Evolutionary conservation across 768 basidiomycete species (phyloP).

Genomic region (Gyrodon lividus): DNA sequence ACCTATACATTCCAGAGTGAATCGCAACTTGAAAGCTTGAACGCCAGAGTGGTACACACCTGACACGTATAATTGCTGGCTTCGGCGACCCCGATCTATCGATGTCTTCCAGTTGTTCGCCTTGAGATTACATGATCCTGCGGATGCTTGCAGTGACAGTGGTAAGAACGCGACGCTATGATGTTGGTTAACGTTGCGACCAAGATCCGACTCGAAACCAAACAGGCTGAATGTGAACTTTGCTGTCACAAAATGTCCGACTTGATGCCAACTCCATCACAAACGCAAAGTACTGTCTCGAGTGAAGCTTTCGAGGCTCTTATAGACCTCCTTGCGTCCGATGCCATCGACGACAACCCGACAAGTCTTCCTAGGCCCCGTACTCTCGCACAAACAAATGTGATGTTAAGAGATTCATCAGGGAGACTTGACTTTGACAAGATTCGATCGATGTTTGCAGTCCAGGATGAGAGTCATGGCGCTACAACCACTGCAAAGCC

Average conservation of each 20-base stretch:
- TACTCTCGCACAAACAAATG: conserved; percentile 1
- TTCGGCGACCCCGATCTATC: too few relatives aligned
- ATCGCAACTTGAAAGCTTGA: too few relatives aligned
- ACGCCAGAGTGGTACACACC: too few relatives aligned
- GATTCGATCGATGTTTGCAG: conserved; percentile 28
- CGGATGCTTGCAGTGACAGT: too few relatives aligned
- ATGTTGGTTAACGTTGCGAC: too few relatives aligned
- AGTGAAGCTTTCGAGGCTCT: conserved; percentile 26
- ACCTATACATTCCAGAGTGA: too few relatives aligned
- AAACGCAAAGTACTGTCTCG: conserved; percentile 14
- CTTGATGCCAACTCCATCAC: conserved; percentile 24
- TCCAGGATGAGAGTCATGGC: conserved; percentile 9
- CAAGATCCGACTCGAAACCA: too few relatives aligned
- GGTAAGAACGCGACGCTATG: too few relatives aligned
- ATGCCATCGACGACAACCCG: conserved; percentile 19
- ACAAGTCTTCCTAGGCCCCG: neutral
- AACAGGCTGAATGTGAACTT: too few relatives aligned
- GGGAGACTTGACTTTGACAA: conserved; percentile 33
- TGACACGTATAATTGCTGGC: too few relatives aligned
- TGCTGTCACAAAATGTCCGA: conserved; percentile 18
- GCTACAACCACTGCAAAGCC: neutral
- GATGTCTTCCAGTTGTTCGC: too few relatives aligned
- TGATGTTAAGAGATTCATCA: conserved; percentile 23
- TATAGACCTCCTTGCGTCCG: conserved; percentile 32
- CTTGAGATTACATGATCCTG: too few relatives aligned